Evolutionary conservation across 1,284 basidiomycete genomes (phyloP), one percentile per base, ranked within the genome.

Genomic region (Salmacisia buchloeana): DNA sequence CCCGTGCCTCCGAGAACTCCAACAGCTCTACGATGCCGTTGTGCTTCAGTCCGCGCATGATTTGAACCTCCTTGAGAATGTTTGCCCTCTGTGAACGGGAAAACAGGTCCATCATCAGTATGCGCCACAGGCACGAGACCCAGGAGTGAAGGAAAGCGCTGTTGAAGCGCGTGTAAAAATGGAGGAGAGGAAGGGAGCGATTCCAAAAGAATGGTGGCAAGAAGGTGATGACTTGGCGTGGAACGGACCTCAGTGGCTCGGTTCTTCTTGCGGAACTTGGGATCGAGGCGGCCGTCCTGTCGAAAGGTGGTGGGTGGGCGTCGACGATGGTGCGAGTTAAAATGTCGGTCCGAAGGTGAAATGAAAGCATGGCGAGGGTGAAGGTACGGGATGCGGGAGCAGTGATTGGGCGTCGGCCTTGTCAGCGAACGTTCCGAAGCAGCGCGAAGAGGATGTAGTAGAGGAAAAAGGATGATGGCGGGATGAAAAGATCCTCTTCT

Each of bases 61-160:
- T 98, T 82, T 97, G 93, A 4, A 99, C 96, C 86, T 99, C 96
- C 86, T 99, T 98, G 73, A 98, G 86, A 64, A 98, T 97, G 80
- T 97, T 97, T 67, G 94, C 89, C 70, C 96, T 91, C 94, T 98
- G 82, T 63, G 27, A 63, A 58, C 29, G 46, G 56, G 25, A 60
- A 69, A 69, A 66, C 69, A 71, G 68, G 68, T 64, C 57, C 58
- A 27, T 59, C 63, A 23, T 70, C 63, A 68, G 62, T 45, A 31
- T n/a, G 7, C 41, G 62, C 43, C 15, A n/a, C 15, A 15, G 21
- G 18, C 27, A 61, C 46, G 63, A 63, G 43, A 29, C 69, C 49
- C 56, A 10, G 49, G 25, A 33, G 9, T 36, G 39, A 34, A 45
- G 43, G 49, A n/a, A 36, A 39, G 46, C 46, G 36, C 43, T 59